Conservation (phyloP, 129 eudicot genomes). For the Sambucus nigra region DNA sequence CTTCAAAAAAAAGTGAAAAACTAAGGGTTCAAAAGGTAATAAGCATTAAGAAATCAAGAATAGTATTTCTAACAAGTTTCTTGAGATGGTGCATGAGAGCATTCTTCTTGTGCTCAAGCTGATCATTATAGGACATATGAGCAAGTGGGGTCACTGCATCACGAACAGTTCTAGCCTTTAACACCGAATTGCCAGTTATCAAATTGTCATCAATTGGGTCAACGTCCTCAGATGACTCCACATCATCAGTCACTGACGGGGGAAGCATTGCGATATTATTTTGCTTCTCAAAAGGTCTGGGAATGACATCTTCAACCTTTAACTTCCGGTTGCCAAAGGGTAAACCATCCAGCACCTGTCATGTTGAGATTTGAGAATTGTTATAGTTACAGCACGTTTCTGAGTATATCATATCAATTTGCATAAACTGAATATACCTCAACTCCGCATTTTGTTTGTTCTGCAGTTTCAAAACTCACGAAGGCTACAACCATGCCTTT, state of each 20-base stretch:
- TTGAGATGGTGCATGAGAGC: constrained; percentile 56
- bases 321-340: constrained; percentile 48
- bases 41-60: not conserved
- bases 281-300: constrained; percentile 57
- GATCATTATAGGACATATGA: constrained; percentile 69
- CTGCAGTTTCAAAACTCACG: constrained; percentile 54
- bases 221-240: constrained; percentile 20
- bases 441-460: constrained; percentile 49
- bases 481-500: constrained; percentile 83
- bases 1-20: not conserved
- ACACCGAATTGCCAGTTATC: constrained; percentile 28
- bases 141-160: constrained; percentile 94
- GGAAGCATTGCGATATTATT: constrained; percentile 13
- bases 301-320: constrained; percentile 61
- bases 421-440: constrained; percentile 37
- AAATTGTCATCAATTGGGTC: constrained; percentile 33
- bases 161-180: constrained; percentile 65
- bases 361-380: constrained; percentile 17
- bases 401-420: not conserved
- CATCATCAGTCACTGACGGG: constrained; percentile 3
- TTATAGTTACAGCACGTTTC: constrained; percentile 10
- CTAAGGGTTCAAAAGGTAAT: not conserved
- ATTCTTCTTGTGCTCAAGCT: constrained; percentile 76
- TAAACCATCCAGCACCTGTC: constrained; percentile 72
- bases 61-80: constrained; percentile 44